A percentile compares a stretch with the other conserved stretches of the same genome.
Conservation (phyloP, 176 grass and related monocot species). For the Poa pratensis region DNA sequence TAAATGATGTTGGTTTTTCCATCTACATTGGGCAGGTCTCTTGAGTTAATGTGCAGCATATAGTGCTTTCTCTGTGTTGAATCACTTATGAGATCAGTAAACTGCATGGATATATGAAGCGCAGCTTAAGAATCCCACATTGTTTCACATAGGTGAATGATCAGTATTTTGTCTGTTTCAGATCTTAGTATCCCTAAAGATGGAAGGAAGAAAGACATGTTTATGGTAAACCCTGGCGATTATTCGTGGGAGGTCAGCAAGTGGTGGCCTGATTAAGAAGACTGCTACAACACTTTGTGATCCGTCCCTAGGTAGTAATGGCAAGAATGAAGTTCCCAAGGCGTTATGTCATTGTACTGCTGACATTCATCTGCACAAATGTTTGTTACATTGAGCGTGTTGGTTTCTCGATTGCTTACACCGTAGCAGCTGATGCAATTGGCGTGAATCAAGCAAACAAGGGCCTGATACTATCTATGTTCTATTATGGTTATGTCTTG, state of each 20-base stretch:
- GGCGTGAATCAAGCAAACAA: conserved; percentile 12
- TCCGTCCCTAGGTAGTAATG: conserved; percentile 19
- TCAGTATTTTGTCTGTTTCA: conserved; percentile 18
- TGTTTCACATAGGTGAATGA: conserved; percentile 3
- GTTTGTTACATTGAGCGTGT: conserved; percentile 13
- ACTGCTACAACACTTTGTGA: neutral
- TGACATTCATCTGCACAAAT: conserved; percentile 28
- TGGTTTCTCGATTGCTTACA: conserved; percentile 16
- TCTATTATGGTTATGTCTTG: conserved; percentile 13
- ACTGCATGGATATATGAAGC: conserved; percentile 26
- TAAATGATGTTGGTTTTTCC: neutral
- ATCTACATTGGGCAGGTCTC: conserved; percentile 21
- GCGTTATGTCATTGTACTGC: conserved; percentile 9
- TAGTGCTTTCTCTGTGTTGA: neutral
- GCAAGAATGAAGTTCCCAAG: neutral
- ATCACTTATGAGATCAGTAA: conserved; percentile 29
- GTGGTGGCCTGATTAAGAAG: conserved; percentile 45
- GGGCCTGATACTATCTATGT: conserved; percentile 19
- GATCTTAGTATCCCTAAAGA: neutral
- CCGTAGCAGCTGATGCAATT: conserved; percentile 1
- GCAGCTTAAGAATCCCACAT: neutral
- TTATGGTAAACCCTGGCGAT: conserved; percentile 50
- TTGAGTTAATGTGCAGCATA: neutral
- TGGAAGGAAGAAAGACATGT: conserved; percentile 4
- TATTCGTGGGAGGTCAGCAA: conserved; percentile 47